phyloP scores from a whole-genome alignment of 2,329 filamentous ascomycete species.

The Pyricularia sp. region DNA sequence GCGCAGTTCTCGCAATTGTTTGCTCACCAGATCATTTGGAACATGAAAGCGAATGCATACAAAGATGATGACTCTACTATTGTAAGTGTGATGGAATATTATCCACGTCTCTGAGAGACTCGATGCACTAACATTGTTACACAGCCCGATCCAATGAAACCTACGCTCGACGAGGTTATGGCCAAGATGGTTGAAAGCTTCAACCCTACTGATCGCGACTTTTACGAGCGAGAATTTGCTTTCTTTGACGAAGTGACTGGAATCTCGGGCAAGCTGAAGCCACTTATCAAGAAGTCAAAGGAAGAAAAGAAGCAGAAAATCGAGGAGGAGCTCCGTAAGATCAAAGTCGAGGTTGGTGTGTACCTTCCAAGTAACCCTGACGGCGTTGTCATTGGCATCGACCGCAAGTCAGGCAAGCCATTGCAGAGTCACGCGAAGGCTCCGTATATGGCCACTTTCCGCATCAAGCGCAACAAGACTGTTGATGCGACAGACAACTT shows the following conservation, averaged over 20 bases:
- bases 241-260: conserved; percentile 97
- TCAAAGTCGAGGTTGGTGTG: conserved; percentile 92
- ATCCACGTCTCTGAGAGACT: background rate
- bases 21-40: conserved; percentile 99
- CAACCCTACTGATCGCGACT: conserved; percentile 65
- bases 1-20: conserved; percentile 97
- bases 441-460: conserved; percentile 98
- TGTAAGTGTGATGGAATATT: conserved; percentile 34
- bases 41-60: conserved; percentile 98
- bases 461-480: conserved; percentile 73
- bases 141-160: conserved; percentile 83
- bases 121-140: conserved; percentile 8
- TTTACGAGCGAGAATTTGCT: conserved; percentile 91
- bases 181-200: conserved; percentile 75
- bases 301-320: conserved; percentile 99
- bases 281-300: conserved; percentile 84
- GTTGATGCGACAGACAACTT: conserved; percentile 43
- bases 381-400: conserved; percentile 93
- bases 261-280: conserved; percentile 92
- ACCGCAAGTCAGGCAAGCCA: conserved; percentile 94
- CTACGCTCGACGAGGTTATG: conserved; percentile 86
- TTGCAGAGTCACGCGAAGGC: conserved; percentile 97
- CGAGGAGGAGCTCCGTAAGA: conserved; percentile 94
- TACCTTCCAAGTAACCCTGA: conserved; percentile 97
- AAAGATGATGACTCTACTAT: conserved; percentile 91